Conservation (phyloP, 257 asterid species). For the Solanum ossicruentum region DNA sequence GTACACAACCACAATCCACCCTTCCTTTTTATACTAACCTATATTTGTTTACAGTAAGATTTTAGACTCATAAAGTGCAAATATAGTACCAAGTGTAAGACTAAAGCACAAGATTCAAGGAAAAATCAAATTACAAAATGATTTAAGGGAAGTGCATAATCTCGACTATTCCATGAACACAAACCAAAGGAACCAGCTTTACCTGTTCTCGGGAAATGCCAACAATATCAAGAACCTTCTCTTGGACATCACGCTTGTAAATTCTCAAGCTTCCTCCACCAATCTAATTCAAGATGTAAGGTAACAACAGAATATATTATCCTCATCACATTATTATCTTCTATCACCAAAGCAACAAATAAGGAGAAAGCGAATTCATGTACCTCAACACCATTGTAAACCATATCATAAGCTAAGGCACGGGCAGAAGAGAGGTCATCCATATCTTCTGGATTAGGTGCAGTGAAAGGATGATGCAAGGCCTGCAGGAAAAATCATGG, state of each 20-base stretch:
- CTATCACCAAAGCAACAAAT: not conserved
- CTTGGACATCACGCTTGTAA: constrained; percentile 83
- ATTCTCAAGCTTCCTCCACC: constrained; percentile 99
- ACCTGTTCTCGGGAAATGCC: constrained; percentile 87
- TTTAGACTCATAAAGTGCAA: not conserved
- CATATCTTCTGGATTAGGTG: constrained; percentile 94
- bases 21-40: not conserved
- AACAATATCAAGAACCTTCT: constrained; percentile 74
- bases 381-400: constrained; percentile 98
- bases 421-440: constrained; percentile 78
- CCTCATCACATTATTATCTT: not conserved
- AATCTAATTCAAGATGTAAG: constrained; percentile 27
- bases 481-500: constrained; percentile 36
- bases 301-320: not conserved
- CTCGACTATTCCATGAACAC: not conserved
- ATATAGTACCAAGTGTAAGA: not conserved
- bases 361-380: not conserved
- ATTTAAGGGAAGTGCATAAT: not conserved
- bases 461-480: constrained; percentile 96
- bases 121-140: not conserved
- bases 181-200: not conserved
- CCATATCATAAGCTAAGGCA: constrained; percentile 98
- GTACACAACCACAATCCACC: not conserved
- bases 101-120: not conserved
- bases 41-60: not conserved